A percentile compares a stretch with the other conserved stretches of the same genome.
Conservation (phyloP, 495 filamentous ascomycete species). For the Lasiosphaeriaceae sp. region DNA sequence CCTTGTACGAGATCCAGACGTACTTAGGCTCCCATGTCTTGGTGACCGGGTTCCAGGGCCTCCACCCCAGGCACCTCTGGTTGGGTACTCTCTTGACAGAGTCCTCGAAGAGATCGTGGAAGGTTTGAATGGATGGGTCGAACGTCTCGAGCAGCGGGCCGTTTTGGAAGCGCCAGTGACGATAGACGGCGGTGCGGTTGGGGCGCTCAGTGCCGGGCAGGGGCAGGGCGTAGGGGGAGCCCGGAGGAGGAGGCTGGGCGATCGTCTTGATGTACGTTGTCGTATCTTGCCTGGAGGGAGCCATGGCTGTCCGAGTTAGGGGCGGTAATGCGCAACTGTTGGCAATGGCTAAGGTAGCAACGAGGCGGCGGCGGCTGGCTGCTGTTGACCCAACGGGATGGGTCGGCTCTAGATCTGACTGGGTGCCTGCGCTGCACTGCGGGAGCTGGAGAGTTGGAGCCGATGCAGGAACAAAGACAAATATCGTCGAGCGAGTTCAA, state of each 20-base stretch:
- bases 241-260: slow-evolving; percentile 52
- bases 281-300: slow-evolving; percentile 30
- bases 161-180: slow-evolving; percentile 74
- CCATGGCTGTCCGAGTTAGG: slow-evolving; percentile 22
- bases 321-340: neutral
- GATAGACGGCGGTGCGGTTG: slow-evolving; percentile 72
- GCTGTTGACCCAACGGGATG: too few species aligned
- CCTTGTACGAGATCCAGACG: slow-evolving; percentile 77
- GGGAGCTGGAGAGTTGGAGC: too few species aligned
- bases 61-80: slow-evolving; percentile 71
- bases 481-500: too few species aligned
- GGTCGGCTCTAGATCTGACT: too few species aligned
- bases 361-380: too few species aligned
- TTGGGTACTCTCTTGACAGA: slow-evolving; percentile 52
- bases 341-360: too few species aligned
- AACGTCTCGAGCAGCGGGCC: slow-evolving; percentile 65
- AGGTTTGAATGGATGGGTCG: slow-evolving; percentile 67
- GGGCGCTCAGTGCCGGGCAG: slow-evolving; percentile 69
- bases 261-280: slow-evolving; percentile 39
- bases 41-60: slow-evolving; percentile 71
- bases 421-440: too few species aligned
- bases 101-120: slow-evolving; percentile 79
- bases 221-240: slow-evolving; percentile 60
- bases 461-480: too few species aligned
- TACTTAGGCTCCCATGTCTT: slow-evolving; percentile 73